Percentiles rank a stretch among this genome's conserved stretches.
phyloP scores from a whole-genome alignment of 2,329 filamentous ascomycete genomes.

The Sarocladium brachiariae region DNA sequence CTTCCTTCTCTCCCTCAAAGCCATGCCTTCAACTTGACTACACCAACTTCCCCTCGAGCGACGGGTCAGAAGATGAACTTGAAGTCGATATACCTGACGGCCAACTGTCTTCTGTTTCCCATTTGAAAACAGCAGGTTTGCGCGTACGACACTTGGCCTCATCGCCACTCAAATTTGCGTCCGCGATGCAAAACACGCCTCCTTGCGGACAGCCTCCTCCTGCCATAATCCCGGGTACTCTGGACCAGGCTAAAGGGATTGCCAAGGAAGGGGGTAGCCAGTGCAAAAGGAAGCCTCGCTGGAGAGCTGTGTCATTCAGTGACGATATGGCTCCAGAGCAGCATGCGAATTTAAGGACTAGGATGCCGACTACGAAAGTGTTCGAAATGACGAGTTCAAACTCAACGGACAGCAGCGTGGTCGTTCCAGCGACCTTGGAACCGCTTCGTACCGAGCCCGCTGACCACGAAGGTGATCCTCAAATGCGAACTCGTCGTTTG shows the following conservation, averaged over 20 bases:
- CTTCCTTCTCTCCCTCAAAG: neutral
- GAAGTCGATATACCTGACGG: conserved; percentile 28
- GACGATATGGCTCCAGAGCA: neutral
- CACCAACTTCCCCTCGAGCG: conserved; percentile 16
- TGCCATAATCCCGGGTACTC: conserved; percentile 13
- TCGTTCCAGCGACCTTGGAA: conserved; percentile 9
- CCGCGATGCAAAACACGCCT: conserved; percentile 13
- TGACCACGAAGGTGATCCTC: no score
- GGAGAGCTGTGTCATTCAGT: neutral
- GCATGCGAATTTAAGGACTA: neutral
- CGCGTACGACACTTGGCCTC: neutral
- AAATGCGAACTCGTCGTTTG: no score
- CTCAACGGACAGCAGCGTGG: neutral
- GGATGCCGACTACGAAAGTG: conserved; percentile 9
- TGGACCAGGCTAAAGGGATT: neutral
- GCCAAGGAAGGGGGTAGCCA: neutral
- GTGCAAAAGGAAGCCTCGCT: neutral
- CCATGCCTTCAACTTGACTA: neutral
- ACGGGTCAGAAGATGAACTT: conserved; percentile 27
- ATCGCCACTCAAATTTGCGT: neutral
- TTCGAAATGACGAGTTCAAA: conserved; percentile 8
- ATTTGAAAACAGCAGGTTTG: neutral
- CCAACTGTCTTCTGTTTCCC: conserved; percentile 11
- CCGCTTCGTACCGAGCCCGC: neutral
- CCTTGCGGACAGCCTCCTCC: conserved; percentile 18